Evolutionary conservation across 2,329 filamentous ascomycete genomes (phyloP).

Genomic region (Exophiala calicioides): DNA sequence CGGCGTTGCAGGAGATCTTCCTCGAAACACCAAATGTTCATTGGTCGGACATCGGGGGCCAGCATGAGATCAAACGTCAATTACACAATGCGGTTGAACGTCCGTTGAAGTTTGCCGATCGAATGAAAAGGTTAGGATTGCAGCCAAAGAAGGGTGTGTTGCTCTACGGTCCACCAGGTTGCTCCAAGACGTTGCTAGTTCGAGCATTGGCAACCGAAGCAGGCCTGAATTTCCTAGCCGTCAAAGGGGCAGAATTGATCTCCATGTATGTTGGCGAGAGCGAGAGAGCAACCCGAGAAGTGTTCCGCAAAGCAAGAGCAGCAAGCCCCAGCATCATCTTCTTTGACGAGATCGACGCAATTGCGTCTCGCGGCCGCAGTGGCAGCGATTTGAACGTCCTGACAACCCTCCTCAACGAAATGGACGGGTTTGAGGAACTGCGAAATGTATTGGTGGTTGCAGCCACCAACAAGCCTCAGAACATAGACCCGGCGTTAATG

Average conservation of each 20-base stretch:
- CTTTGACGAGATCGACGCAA: conserved; percentile 94
- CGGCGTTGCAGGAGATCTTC: conserved; percentile 85
- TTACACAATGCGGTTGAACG: conserved; percentile 61
- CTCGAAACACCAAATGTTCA: conserved; percentile 81
- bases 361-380: conserved; percentile 61
- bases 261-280: conserved; percentile 98
- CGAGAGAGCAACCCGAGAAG: conserved; percentile 78
- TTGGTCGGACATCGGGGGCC: conserved; percentile 87
- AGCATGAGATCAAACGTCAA: conserved; percentile 69
- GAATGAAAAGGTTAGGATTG: conserved; percentile 53
- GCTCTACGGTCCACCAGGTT: conserved; percentile 89
- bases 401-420: conserved; percentile 86
- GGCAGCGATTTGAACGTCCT: conserved; percentile 72
- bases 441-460: conserved; percentile 84
- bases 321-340: conserved; percentile 91
- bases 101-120: conserved; percentile 56
- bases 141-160: conserved; percentile 77
- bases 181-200: conserved; percentile 89
- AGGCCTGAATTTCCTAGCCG: conserved; percentile 88
- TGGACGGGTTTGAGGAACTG: conserved; percentile 89
- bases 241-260: conserved; percentile 89
- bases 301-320: conserved; percentile 82
- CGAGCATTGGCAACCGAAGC: conserved; percentile 90
- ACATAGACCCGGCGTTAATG: conserved; percentile 81
- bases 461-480: conserved; percentile 86